Percentiles rank a stretch among this genome's conserved stretches.
phyloP scores from a whole-genome alignment of 108 stramenopile species.

The Nitzschia sp. region DNA sequence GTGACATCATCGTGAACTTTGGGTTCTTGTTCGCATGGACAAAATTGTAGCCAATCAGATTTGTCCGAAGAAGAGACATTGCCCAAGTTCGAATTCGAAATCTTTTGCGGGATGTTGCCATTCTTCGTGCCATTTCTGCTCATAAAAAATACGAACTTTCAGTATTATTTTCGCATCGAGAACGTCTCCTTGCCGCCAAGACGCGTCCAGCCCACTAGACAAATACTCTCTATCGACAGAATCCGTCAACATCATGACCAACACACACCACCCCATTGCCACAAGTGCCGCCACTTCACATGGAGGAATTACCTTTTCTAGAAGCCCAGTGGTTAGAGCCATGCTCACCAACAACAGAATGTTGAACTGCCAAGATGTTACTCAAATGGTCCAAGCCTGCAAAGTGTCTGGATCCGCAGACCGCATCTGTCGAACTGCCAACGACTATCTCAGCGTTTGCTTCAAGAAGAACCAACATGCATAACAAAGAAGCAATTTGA shows the following conservation, averaged over 20 bases:
- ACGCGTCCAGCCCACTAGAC: neutral
- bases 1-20: neutral
- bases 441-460: constrained; percentile 29
- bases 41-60: too few species aligned
- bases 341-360: constrained; percentile 46
- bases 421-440: constrained; percentile 40
- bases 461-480: neutral
- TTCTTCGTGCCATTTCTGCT: too few species aligned
- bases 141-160: too few species aligned
- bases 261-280: constrained; percentile 10
- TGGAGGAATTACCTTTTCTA: constrained; percentile 3
- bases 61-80: too few species aligned
- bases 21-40: neutral
- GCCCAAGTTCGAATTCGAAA: too few species aligned
- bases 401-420: constrained; percentile 21
- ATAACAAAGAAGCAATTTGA: constrained; percentile 1
- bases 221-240: neutral
- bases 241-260: neutral
- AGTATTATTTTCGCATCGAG: too few species aligned
- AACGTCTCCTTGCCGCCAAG: neutral
- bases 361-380: constrained; percentile 41
- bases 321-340: constrained; percentile 36
- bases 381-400: constrained; percentile 37
- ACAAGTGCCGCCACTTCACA: neutral
- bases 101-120: too few species aligned